Conservation (phyloP, 2,329 filamentous ascomycete genomes). For the Chrysoporthe deuterocubensis region DNA sequence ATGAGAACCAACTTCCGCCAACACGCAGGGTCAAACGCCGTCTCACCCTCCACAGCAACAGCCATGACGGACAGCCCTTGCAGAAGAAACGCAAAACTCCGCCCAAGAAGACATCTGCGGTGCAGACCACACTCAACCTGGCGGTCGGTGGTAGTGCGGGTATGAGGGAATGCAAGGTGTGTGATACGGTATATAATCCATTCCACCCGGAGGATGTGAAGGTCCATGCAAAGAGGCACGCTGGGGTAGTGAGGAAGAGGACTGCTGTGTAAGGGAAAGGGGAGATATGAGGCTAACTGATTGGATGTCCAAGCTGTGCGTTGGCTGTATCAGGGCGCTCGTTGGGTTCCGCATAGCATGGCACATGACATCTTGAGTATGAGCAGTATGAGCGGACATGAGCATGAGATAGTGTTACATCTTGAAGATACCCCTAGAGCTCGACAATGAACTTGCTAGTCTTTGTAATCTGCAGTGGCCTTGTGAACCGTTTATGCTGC, state of each 20-base stretch:
- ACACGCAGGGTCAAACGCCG: constrained; percentile 25
- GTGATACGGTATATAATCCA: constrained; percentile 50
- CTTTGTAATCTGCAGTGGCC: no score
- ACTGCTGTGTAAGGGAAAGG: not conserved
- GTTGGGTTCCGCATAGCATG: not conserved
- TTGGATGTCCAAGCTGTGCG: not conserved
- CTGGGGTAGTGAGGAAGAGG: constrained; percentile 33
- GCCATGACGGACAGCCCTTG: constrained; percentile 17
- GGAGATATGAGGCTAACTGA: not conserved
- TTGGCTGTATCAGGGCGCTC: not conserved
- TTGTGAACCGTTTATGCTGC: no score
- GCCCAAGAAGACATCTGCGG: constrained; percentile 34
- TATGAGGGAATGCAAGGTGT: constrained; percentile 48
- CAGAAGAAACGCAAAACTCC: constrained; percentile 26
- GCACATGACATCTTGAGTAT: not conserved
- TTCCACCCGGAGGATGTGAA: constrained; percentile 48
- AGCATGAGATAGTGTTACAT: not conserved
- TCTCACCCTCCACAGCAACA: constrained; percentile 20
- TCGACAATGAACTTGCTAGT: not conserved
- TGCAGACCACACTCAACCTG: constrained; percentile 49
- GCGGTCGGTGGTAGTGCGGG: constrained; percentile 37
- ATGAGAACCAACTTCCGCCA: not conserved
- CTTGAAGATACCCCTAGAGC: not conserved
- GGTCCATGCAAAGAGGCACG: constrained; percentile 45
- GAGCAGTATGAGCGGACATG: not conserved